A percentile compares a stretch with the other conserved stretches of the same genome.
Conservation (phyloP, 129 eudicot species). For the Arctium lappa region DNA sequence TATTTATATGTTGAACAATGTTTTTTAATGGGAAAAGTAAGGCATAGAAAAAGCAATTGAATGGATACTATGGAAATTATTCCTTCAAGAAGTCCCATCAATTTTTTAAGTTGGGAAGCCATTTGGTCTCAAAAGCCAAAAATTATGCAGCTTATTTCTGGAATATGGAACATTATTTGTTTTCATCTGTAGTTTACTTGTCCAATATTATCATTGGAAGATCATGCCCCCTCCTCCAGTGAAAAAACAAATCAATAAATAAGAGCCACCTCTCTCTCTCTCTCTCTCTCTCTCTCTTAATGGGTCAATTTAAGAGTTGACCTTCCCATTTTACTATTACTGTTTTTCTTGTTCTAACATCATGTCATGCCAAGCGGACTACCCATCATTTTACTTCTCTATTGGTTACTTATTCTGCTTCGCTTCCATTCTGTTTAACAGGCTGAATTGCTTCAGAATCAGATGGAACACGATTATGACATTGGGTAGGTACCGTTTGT, state of each 20-base stretch:
- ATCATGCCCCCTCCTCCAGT: background rate
- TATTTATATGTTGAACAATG: background rate
- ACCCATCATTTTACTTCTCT: background rate
- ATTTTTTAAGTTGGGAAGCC: background rate
- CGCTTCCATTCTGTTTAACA: constrained; percentile 22
- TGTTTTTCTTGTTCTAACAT: background rate
- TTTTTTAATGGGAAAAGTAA: background rate
- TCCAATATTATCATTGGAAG: background rate
- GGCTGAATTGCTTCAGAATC: constrained; percentile 90
- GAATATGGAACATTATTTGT: background rate
- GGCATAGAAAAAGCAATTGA: no score
- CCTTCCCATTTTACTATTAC: background rate
- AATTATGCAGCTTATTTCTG: background rate
- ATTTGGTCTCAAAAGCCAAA: background rate
- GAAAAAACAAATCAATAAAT: background rate
- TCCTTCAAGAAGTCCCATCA: background rate
- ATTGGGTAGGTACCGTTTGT: constrained; percentile 53
- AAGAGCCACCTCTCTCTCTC: background rate
- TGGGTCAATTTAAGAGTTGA: background rate
- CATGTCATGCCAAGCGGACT: background rate
- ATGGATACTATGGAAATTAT: background rate
- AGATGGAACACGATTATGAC: constrained; percentile 90
- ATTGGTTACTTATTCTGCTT: constrained; percentile 10
- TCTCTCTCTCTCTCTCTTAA: background rate
- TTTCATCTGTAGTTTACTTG: background rate